These are phyloP conservation scores for Collybia sp. DNA, from an alignment of 768 basidiomycete species.

Conservation along the genomic window DNA sequence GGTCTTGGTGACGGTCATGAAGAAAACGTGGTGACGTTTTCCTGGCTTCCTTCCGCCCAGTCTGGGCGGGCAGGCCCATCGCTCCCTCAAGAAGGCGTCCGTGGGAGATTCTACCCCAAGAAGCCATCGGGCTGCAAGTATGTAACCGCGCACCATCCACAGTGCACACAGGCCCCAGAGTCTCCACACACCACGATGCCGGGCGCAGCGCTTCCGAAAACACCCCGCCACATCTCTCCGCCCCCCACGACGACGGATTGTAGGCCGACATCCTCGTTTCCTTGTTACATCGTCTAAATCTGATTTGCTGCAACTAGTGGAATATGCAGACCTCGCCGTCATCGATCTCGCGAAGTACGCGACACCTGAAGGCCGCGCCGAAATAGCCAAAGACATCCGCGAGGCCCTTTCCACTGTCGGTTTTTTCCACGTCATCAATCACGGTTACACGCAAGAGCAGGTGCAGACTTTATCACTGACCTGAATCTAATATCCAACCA, in stretches of 20 bases:
- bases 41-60: too few species aligned
- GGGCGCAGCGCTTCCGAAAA: slow-evolving; percentile 20
- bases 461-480: slow-evolving; percentile 12
- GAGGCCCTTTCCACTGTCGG: slow-evolving; percentile 41
- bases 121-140: too few species aligned
- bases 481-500: slow-evolving; percentile 14
- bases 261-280: background rate
- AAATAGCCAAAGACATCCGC: slow-evolving; percentile 33
- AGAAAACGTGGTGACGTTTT: too few species aligned
- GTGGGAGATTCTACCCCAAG: too few species aligned
- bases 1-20: too few species aligned
- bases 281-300: background rate
- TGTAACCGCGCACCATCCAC: too few species aligned
- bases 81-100: too few species aligned
- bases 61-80: too few species aligned
- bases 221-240: slow-evolving; percentile 24
- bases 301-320: slow-evolving; percentile 14
- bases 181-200: too few species aligned
- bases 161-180: too few species aligned
- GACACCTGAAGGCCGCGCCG: slow-evolving; percentile 30
- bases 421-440: slow-evolving; percentile 47
- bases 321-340: slow-evolving; percentile 44
- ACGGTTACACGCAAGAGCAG: slow-evolving; percentile 35
- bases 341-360: slow-evolving; percentile 42
- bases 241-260: slow-evolving; percentile 7